These are phyloP conservation scores for Pseudocercospora crystallina DNA, from an alignment of 2,329 filamentous ascomycete genomes.

Conservation along the genomic window DNA sequence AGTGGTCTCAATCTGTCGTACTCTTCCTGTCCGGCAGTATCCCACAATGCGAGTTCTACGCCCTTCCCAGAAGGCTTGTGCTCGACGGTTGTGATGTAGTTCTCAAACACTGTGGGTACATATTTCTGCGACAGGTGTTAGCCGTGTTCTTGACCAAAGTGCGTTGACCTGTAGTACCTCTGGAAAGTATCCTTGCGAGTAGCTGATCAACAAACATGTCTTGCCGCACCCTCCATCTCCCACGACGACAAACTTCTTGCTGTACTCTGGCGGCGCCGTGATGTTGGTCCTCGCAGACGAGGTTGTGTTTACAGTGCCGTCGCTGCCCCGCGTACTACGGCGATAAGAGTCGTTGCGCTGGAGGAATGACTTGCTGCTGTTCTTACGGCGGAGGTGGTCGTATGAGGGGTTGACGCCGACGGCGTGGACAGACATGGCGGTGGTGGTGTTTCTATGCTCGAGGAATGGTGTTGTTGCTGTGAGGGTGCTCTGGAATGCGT, in stretches of 20 bases:
- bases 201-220: constrained; percentile 97
- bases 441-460: not conserved
- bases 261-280: constrained; percentile 88
- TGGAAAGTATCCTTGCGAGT: constrained; percentile 97
- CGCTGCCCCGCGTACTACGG: constrained; percentile 61
- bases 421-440: constrained; percentile 34
- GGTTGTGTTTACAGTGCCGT: constrained; percentile 83
- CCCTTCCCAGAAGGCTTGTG: constrained; percentile 87
- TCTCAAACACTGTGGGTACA: constrained; percentile 97
- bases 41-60: constrained; percentile 95
- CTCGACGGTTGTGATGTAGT: constrained; percentile 97
- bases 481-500: no score
- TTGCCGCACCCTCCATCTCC: constrained; percentile 98
- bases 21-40: constrained; percentile 97
- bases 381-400: constrained; percentile 60
- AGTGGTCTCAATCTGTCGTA: constrained; percentile 94
- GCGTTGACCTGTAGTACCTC: constrained; percentile 62
- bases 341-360: constrained; percentile 35
- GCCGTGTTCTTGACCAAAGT: not conserved
- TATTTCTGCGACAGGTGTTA: constrained; percentile 72
- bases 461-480: no score
- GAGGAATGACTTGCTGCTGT: constrained; percentile 39
- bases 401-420: constrained; percentile 43
- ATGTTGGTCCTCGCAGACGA: constrained; percentile 76
- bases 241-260: constrained; percentile 98